Percentiles rank a stretch among this genome's conserved stretches.
Evolutionary conservation across 169 alveolate genomes (phyloP).

Genomic region (Plasmodium coatneyi): DNA sequence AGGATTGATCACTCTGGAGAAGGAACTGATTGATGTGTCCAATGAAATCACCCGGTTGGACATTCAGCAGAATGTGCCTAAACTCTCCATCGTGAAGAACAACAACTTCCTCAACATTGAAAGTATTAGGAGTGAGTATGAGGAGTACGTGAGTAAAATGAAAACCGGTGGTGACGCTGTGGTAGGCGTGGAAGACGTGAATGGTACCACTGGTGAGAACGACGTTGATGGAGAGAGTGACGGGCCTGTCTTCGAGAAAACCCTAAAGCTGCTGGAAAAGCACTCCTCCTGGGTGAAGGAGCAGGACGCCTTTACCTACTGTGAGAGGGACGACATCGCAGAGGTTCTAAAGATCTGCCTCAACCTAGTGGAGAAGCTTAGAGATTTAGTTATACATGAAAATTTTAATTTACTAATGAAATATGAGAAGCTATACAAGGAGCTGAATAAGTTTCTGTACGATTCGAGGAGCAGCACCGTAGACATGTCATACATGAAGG

Average conservation of each 20-base stretch:
- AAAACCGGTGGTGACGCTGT: background rate
- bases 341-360: background rate
- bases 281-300: constrained; percentile 6
- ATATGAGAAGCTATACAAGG: constrained; percentile 24
- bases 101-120: constrained; percentile 13
- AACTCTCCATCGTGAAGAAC: background rate
- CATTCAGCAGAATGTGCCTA: background rate
- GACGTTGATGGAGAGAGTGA: background rate
- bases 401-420: constrained; percentile 8
- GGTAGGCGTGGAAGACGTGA: too few species aligned
- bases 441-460: constrained; percentile 16
- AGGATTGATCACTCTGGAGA: background rate
- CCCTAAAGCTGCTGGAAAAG: background rate
- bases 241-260: background rate
- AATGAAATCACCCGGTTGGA: constrained; percentile 21
- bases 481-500: background rate
- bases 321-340: constrained; percentile 9
- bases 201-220: background rate
- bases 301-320: background rate
- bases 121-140: constrained; percentile 13
- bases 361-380: background rate
- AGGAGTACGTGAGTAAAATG: background rate
- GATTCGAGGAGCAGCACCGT: background rate
- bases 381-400: background rate
- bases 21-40: background rate